A percentile compares a stretch with the other conserved stretches of the same genome.
phyloP scores from a whole-genome alignment of 2,329 filamentous ascomycete genomes.

The Grosmannia serpens region DNA sequence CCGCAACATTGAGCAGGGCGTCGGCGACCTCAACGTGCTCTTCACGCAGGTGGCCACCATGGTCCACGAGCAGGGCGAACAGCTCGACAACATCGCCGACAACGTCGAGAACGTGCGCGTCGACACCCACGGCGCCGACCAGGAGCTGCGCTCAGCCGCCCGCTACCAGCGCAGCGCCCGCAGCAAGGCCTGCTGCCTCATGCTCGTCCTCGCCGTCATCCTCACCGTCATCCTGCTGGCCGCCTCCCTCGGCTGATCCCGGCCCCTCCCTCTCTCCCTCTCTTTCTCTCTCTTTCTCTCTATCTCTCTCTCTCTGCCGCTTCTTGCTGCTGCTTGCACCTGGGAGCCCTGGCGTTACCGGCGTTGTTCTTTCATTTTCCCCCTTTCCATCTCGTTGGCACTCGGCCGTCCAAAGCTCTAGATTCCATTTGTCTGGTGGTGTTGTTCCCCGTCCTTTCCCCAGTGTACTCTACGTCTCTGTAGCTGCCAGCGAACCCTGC shows the following conservation, averaged over 20 bases:
- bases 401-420: too few species aligned
- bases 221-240: constrained; percentile 83
- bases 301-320: not conserved
- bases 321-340: not conserved
- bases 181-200: constrained; percentile 84
- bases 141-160: constrained; percentile 74
- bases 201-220: constrained; percentile 81
- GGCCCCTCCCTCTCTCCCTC: not conserved
- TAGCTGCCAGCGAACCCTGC: too few species aligned
- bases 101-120: constrained; percentile 77
- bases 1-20: constrained; percentile 91
- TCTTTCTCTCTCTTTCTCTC: not conserved
- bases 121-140: constrained; percentile 74
- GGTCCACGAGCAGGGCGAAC: constrained; percentile 83
- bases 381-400: not conserved
- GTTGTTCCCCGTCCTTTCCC: not conserved
- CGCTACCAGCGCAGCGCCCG: constrained; percentile 92
- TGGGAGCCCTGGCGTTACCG: not conserved
- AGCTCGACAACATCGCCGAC: constrained; percentile 74
- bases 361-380: not conserved
- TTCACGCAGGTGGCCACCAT: constrained; percentile 98
- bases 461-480: not conserved
- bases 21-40: constrained; percentile 89
- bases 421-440: not conserved
- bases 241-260: constrained; percentile 57